Conservation (phyloP, 176 grass and related monocot species). For the Puya raimondii region DNA sequence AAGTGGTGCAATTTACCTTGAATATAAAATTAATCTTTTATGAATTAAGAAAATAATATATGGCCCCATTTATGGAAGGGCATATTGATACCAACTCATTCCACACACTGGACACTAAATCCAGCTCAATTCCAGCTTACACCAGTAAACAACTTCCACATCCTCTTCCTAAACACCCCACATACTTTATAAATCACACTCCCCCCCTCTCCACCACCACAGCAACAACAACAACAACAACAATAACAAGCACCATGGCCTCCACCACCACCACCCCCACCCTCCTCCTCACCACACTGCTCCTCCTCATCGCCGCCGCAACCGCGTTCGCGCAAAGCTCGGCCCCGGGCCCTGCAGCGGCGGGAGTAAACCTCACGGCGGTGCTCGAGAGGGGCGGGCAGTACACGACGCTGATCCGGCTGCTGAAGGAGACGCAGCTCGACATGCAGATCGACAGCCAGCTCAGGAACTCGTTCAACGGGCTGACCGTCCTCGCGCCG, state of each 20-base stretch:
- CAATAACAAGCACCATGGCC: background rate
- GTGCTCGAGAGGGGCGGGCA: slow-evolving; percentile 65
- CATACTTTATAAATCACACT: background rate
- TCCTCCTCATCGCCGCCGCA: background rate
- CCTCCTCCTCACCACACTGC: slow-evolving; percentile 13
- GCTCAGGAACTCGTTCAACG: slow-evolving; percentile 64
- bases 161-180: too few species aligned
- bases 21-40: too few species aligned
- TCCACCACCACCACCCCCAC: background rate
- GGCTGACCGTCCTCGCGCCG: slow-evolving; percentile 75
- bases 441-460: slow-evolving; percentile 71
- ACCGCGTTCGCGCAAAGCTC: slow-evolving; percentile 1
- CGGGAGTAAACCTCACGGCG: slow-evolving; percentile 51
- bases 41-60: too few species aligned
- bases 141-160: too few species aligned
- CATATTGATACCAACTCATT: too few species aligned
- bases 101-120: too few species aligned
- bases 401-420: slow-evolving; percentile 58
- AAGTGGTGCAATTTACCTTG: too few species aligned
- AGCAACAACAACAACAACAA: background rate
- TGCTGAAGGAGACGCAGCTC: slow-evolving; percentile 71
- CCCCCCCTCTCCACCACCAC: background rate
- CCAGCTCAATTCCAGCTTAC: too few species aligned
- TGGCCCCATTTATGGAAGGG: too few species aligned
- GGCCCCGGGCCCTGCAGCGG: slow-evolving; percentile 13